Evolutionary conservation across 2,329 filamentous ascomycete species (phyloP), one percentile per base, ranked within the genome.

Genomic region (Xylariaceae sp.): DNA sequence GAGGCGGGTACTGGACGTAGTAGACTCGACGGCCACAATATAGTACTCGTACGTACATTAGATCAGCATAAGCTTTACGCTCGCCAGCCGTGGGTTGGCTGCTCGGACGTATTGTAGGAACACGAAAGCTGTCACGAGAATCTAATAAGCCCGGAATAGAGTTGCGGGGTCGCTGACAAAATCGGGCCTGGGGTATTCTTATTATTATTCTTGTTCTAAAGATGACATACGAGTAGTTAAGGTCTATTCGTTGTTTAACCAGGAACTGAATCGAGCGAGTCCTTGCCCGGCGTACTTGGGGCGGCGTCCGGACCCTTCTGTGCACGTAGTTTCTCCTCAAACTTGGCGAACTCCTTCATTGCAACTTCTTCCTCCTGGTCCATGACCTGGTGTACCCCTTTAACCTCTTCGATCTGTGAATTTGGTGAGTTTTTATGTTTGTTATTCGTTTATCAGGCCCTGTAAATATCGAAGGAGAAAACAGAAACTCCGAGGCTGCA

Each of bases 321-420:
- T 59, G 78, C 76, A 70, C 79, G 82, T 53, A 86, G 73, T 74
- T 85, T 97, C 78, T 97, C 91, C 73, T 98, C 93, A 71, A 98
- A 97, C 75, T 90, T 95, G 63, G 89, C 90, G 76, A 99, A 98
- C 70, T 98, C 93, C 65, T 87, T 77, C 68, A 93, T 75, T 0
- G 93, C 86, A 62, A 97, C 84, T 74, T 96, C 91, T 72, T 98
- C 95, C 75, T 97, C 95, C 67, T 91, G 84, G 67, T 98, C 93
- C 67, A 96, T 74, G 2, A 97, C 89, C 74, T 98, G 93, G 61
- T 91, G 85, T 42, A 99, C 93, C 2, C 89, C 91, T 74, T 96
- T 88, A 40, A 98, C 95, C 74, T 98, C 95, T 73, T 97, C 93
- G 63, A 98, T 96, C 85, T 96, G 75, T 42, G 52, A 44, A n/a